Evolutionary conservation across 305 asterid genomes (phyloP), one percentile per base, ranked within the genome.

Genomic region (Lippia alba): DNA sequence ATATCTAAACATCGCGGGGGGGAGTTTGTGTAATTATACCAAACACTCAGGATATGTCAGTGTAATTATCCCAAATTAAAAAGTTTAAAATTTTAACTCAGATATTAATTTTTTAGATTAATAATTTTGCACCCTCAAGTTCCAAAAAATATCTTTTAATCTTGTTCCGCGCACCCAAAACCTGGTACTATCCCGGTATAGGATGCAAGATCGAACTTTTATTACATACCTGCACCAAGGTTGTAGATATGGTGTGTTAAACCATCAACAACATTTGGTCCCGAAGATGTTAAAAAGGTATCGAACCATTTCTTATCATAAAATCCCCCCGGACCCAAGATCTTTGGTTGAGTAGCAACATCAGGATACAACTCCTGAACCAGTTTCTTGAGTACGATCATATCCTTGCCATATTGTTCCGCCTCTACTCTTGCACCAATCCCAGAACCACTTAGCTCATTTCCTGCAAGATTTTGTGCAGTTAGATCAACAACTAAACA

Each of bases 191-290:
- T 24, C 30, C 30, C 30, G 30, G 30, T 24, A 24, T 24, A 24
- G 14, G 49, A 11, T 14, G 12, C 12, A 44, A 44, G 14, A 44
- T 44, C 10, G 49, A 44, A 44, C 10, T 44, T 44, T 39, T 39
- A 39, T 9, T 39, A 14, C 3, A 30, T 16, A 89, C 97, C 97
- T 76, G 94, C 74, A 33, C 97, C 97, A 65, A 91, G 96, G 56
- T 86, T 91, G 86, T 91, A 91, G 56, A 84, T 82, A 69, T 92
- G 96, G 82, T 92, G 96, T 0, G 96, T 88, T 14, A 92, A 64
- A 24, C 91, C 97, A 76, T 88, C 86, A 1, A 92, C 82, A 0
- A 88, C 84, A 14, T 82, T 73, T 6, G 96, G 90, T 1, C 96
- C 94, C 0, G 91, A 70, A 0, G 79, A 36, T 56, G 69, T 78